Base-by-base conservation (phyloP, 805 yeast species). In the Kurtzmaniella fragi region DNA sequence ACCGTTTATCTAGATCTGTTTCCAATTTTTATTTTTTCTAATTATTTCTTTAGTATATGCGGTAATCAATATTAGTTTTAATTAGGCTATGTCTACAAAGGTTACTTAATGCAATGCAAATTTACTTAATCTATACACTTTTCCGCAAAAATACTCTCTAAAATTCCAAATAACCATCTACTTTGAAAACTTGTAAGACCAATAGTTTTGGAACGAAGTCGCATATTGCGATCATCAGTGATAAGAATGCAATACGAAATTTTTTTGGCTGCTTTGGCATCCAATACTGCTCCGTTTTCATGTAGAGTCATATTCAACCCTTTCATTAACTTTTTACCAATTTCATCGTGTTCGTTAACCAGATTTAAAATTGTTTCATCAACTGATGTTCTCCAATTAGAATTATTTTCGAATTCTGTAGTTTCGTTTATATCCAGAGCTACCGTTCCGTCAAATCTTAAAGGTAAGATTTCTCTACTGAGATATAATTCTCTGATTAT, bases 211-310 rank as follows among this genome's bases (percentile, higher is more conserved):
- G 87, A 81, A 45, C 85, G 75, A 31, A 79, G 57, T 45, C 84
- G 66, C 85, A 84, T 79, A 45, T 80, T 82, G 40, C 80, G 63
- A 54, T 85, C 91, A 58, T 84, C 91, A 2, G 90, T 81, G 28
- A 84, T 75, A 36, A 84, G 59, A 20, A 82, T 70, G 45, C 84
- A 78, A 54, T 78, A 78, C 35, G 71, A 63, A 54, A 80, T 77
- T 20, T 56, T 53, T 37, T 59, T 58, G 12, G 80, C 70, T 29
- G 66, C 61, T 49, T 51, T 70, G 39, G 50, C 53, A 39, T 56
- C 64, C 44, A 54, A 50, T 20, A 48, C 54, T 42, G 52, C 31
- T 13, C 38, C 38, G 11, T 17, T 20, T 4, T 27, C 31, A 42
- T 15, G 39, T 30, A 52, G 42, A 20, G 49, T 40, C 41, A 43